Evolutionary conservation across 306 rosid species (phyloP).

Genomic region (Prunus salicina): DNA sequence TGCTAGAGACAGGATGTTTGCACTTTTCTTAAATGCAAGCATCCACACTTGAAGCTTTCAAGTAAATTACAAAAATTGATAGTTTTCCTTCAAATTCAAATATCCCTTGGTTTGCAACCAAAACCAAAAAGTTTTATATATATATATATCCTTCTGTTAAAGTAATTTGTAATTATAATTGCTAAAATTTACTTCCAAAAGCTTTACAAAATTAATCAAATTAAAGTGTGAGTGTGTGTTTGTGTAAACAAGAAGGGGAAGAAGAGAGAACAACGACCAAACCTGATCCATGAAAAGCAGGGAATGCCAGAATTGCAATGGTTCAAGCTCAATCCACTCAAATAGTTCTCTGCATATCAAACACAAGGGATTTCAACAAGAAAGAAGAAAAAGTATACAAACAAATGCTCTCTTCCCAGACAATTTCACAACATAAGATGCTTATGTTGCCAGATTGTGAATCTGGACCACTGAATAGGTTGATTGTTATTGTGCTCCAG

Average conservation of each 20-base stretch:
- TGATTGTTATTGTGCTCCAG: background rate
- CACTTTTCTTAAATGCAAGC: background rate
- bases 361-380: conserved; percentile 24
- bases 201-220: background rate
- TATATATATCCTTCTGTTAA: too few relatives aligned
- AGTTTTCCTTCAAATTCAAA: background rate
- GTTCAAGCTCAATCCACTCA: conserved; percentile 98
- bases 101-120: background rate
- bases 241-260: background rate
- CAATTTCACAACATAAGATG: background rate
- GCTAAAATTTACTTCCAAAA: background rate
- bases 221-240: background rate
- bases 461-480: background rate
- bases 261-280: conserved; percentile 22
- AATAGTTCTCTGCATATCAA: conserved; percentile 70
- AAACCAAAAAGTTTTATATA: too few relatives aligned
- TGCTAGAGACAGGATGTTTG: background rate
- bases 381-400: conserved; percentile 9
- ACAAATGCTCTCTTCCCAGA: background rate
- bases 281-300: conserved; percentile 96
- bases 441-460: background rate
- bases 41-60: background rate
- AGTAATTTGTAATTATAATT: background rate
- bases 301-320: conserved; percentile 81
- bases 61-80: background rate